A percentile compares a stretch with the other conserved stretches of the same genome.
These are phyloP conservation scores for Trichoderma afroharzianum DNA, from an alignment of 2,329 filamentous ascomycete genomes.

Conservation along the genomic window DNA sequence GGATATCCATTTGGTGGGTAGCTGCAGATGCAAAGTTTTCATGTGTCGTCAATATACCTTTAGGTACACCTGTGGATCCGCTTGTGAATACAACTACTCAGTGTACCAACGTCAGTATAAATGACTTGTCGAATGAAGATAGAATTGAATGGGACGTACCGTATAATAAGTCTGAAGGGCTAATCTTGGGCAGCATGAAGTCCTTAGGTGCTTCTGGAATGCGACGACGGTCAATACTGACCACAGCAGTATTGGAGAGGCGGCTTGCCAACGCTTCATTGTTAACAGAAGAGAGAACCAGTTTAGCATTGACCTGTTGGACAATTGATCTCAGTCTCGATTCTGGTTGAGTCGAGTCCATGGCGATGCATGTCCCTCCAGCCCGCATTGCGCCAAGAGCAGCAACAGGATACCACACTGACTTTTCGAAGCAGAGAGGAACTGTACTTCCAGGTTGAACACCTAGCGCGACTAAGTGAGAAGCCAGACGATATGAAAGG, in stretches of 20 bases:
- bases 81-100: conserved; percentile 48
- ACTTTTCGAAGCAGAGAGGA: conserved; percentile 27
- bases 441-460: conserved; percentile 27
- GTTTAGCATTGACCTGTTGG: conserved; percentile 17
- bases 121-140: not conserved
- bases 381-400: conserved; percentile 25
- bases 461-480: conserved; percentile 20
- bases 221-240: not conserved
- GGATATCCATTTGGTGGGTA: conserved; percentile 15
- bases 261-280: conserved; percentile 13
- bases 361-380: conserved; percentile 26
- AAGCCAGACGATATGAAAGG: conserved; percentile 17
- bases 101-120: not conserved
- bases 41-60: conserved; percentile 42
- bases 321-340: conserved; percentile 21
- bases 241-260: not conserved
- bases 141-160: not conserved
- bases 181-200: conserved; percentile 14
- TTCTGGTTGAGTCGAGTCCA: conserved; percentile 25
- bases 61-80: conserved; percentile 48
- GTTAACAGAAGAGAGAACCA: conserved; percentile 22
- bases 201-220: not conserved
- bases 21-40: not conserved
- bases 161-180: conserved; percentile 17
- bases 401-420: conserved; percentile 24